Evolutionary conservation across 2,329 filamentous ascomycete genomes (phyloP), one percentile per base, ranked within the genome.

Genomic region (Cladophialophora immunda): DNA sequence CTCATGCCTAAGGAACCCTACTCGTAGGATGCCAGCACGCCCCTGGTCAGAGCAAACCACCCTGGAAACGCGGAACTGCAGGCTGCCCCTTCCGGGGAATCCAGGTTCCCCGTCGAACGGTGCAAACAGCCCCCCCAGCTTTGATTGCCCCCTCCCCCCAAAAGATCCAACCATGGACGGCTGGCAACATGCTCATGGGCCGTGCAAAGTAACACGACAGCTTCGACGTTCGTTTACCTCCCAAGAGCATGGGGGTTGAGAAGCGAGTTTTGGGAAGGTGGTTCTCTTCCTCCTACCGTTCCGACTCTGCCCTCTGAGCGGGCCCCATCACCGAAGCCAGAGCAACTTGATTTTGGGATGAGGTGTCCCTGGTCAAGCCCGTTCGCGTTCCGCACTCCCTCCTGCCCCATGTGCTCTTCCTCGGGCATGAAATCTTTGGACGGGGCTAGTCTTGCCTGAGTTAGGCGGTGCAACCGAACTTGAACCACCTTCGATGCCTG

Each of bases 31-130:
- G 32, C 15, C 32, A 32, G 60, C 25, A 41, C 15, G 32, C 55
- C 55, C 60, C 52, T 56, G 52, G 52, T 55, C 32, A 55, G 19
- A 30, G 19, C 25, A n/a, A 55, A 50, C 45, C 41, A 50, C 45
- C 53, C 53, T 55, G 29, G 53, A 55, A 36, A 60, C 47, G 57
- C 55, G 63, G 60, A 66, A 61, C 64, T 36, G 53, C 53, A 60
- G 54, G 63, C 54, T 36, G 9, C 50, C 45, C 38, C 54, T 62
- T 50, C 45, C 63, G 58, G 58, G 67, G 67, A 56, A 66, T 58
- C 58, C 53, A 25, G 38, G 41, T 64, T 69, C 67, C 67, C 67
- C 67, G 67, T 63, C 63, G 63, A 63, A 53, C 64, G 63, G 67
- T 61, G 67, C 58, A 50, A 41, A 56, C 38, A 64, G 57, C 17